phyloP scores from a whole-genome alignment of 108 stramenopile genomes.

The Mayamaea pseudoterrestris region DNA sequence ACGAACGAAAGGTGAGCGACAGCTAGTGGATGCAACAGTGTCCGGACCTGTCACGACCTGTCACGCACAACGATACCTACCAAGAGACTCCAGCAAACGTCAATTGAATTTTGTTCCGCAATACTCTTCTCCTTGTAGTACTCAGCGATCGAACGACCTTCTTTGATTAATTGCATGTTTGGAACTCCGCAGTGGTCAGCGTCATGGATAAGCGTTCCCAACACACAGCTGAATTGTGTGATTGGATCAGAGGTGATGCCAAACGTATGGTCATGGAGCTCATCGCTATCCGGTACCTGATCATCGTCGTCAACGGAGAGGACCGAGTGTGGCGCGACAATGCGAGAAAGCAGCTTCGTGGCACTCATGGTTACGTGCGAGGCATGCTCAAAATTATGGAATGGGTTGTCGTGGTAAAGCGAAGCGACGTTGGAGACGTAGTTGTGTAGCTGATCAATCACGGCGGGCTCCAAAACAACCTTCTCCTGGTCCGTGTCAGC shows the following conservation, averaged over 20 bases:
- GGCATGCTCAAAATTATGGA: constrained; percentile 37
- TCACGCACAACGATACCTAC: too few relatives aligned
- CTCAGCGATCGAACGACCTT: constrained; percentile 14
- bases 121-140: constrained; percentile 26
- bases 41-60: too few relatives aligned
- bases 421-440: constrained; percentile 8
- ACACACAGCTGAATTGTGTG: constrained; percentile 40
- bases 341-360: constrained; percentile 21
- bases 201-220: constrained; percentile 47
- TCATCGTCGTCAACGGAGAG: too few relatives aligned
- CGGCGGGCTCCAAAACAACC: not conserved
- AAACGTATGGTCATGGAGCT: constrained; percentile 20
- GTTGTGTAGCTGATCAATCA: constrained; percentile 7
- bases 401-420: constrained; percentile 21
- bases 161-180: constrained; percentile 37
- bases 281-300: not conserved
- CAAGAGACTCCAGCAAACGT: constrained; percentile 32
- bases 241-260: constrained; percentile 39
- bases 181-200: constrained; percentile 43
- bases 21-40: too few relatives aligned
- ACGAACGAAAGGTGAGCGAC: too few relatives aligned
- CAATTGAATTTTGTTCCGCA: constrained; percentile 38
- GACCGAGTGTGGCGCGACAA: constrained; percentile 15
- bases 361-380: constrained; percentile 25
- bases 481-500: not conserved